Evolutionary conservation across 1,139 yeast genomes (phyloP).

Genomic region (Pichia sp.): DNA sequence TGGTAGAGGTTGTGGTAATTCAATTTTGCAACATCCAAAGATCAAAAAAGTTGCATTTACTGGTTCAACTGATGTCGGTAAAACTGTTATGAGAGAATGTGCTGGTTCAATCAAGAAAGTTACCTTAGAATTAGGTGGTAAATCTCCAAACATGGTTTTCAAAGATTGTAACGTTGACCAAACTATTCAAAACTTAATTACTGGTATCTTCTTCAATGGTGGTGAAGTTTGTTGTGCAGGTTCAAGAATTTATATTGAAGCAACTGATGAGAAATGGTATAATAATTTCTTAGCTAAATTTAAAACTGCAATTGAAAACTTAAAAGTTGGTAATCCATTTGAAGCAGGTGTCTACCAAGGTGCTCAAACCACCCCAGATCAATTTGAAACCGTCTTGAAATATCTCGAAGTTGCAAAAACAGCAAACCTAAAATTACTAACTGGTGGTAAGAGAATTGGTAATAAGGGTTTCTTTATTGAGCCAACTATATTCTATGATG

Average conservation of each 20-base stretch:
- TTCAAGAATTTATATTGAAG: slow-evolving; percentile 70
- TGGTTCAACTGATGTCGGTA: slow-evolving; percentile 80
- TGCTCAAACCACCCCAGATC: slow-evolving; percentile 74
- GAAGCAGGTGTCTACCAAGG: slow-evolving; percentile 71
- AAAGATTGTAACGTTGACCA: slow-evolving; percentile 62
- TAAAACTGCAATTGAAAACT: slow-evolving; percentile 45
- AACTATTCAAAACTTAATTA: slow-evolving; percentile 54
- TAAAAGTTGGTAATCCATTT: slow-evolving; percentile 72
- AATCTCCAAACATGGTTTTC: slow-evolving; percentile 75
- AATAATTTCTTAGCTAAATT: slow-evolving; percentile 56
- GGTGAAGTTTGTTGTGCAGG: slow-evolving; percentile 92
- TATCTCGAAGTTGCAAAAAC: slow-evolving; percentile 68
- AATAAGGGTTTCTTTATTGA: slow-evolving; percentile 69
- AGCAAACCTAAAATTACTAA: slow-evolving; percentile 67
- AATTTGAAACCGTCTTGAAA: slow-evolving; percentile 65
- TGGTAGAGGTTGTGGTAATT: slow-evolving; percentile 74
- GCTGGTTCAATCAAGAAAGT: slow-evolving; percentile 69
- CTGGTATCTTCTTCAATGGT: slow-evolving; percentile 70
- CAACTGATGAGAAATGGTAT: slow-evolving; percentile 49
- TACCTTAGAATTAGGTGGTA: slow-evolving; percentile 82
- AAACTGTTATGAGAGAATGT: slow-evolving; percentile 65
- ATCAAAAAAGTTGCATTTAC: slow-evolving; percentile 79
- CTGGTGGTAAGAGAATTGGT: slow-evolving; percentile 71
- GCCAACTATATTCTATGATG: slow-evolving; percentile 77
- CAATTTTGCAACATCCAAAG: slow-evolving; percentile 59